Percentiles rank a stretch among this genome's conserved stretches.
Conservation (phyloP, 139 green algal species). For the Astrephomene gubernaculifera region DNA sequence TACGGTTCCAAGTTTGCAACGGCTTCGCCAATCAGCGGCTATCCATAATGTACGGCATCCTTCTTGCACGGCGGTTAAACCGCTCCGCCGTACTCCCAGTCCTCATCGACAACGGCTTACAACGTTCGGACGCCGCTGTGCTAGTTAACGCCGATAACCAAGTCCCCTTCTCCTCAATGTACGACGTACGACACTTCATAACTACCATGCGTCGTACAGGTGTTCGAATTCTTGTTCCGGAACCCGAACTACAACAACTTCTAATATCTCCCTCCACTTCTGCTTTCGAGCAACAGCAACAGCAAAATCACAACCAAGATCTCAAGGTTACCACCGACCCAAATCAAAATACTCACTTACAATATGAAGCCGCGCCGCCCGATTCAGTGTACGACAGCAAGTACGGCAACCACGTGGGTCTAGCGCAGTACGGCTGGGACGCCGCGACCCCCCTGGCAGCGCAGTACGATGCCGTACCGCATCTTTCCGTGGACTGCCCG, state of each 20-base stretch:
- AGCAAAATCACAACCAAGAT: no score
- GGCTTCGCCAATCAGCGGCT: constrained; percentile 65
- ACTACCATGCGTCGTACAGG: no score
- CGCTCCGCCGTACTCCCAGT: constrained; percentile 48
- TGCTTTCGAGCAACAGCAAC: no score
- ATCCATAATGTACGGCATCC: constrained; percentile 44
- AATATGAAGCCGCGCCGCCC: no score
- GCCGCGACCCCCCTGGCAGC: not conserved
- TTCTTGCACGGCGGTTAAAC: constrained; percentile 42
- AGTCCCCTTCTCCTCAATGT: no score
- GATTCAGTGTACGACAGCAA: no score
- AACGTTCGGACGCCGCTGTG: not conserved
- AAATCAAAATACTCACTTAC: no score
- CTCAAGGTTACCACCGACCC: no score
- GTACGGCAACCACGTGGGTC: constrained; percentile 16
- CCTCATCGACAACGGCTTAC: constrained; percentile 50
- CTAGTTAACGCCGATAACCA: not conserved
- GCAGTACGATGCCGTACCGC: not conserved
- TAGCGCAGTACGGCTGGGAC: not conserved
- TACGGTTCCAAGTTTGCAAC: constrained; percentile 57
- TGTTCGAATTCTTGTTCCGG: no score
- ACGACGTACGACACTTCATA: no score
- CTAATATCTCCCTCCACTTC: no score
- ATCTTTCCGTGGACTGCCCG: constrained; percentile 50
- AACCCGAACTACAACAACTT: no score